Evolutionary conservation across 2,329 filamentous ascomycete genomes (phyloP).

Genomic region (Stachybotrys chartarum): DNA sequence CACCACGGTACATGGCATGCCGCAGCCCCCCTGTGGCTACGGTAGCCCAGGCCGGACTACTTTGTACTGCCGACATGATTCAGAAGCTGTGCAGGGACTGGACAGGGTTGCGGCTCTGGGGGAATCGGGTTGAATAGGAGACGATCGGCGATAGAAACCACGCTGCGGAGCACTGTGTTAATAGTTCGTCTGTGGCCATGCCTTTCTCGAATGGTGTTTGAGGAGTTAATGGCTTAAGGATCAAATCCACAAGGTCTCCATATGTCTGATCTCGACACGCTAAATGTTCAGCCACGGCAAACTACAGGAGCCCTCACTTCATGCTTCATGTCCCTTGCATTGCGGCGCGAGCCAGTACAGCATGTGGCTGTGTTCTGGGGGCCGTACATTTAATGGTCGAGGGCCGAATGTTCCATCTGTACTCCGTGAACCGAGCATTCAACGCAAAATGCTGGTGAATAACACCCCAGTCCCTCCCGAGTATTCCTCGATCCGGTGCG

Average conservation of each 20-base stretch:
- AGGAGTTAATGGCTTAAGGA: too few relatives aligned
- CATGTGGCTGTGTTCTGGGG: neutral
- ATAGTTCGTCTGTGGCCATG: too few relatives aligned
- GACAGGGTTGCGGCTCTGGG: neutral
- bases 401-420: neutral
- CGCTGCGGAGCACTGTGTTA: neutral
- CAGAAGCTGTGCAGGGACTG: neutral
- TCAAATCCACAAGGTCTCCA: too few relatives aligned
- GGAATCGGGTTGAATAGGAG: neutral
- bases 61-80: neutral
- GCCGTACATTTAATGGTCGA: neutral
- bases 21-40: neutral
- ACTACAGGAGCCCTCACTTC: neutral
- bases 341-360: neutral
- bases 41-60: neutral
- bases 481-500: too few relatives aligned
- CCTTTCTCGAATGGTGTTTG: too few relatives aligned
- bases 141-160: neutral
- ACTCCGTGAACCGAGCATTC: neutral
- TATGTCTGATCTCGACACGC: neutral
- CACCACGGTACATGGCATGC: too few relatives aligned
- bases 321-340: neutral
- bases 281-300: neutral
- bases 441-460: too few relatives aligned
- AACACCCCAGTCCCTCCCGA: too few relatives aligned